Percentiles rank a stretch among this genome's conserved stretches.
Conservation (phyloP, 148 eudicot species). For the Silene conica region DNA sequence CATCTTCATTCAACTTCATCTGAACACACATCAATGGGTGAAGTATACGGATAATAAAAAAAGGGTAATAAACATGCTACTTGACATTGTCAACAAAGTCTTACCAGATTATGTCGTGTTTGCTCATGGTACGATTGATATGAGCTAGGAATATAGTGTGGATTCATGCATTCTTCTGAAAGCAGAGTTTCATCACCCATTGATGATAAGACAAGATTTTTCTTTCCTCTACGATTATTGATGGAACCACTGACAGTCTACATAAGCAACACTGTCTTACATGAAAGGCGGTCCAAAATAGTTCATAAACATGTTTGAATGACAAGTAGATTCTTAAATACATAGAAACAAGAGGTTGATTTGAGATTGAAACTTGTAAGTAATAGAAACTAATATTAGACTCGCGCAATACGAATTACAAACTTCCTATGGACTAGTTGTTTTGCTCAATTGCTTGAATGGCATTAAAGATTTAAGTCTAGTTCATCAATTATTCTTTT, state of each 20-base stretch:
- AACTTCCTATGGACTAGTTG: not conserved
- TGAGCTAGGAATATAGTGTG: constrained; percentile 50
- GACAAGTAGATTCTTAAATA: not conserved
- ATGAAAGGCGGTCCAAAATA: not conserved
- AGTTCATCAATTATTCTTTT: not conserved
- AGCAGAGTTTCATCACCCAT: constrained; percentile 85
- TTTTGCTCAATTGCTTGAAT: not conserved
- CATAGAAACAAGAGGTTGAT: not conserved
- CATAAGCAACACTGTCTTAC: not conserved
- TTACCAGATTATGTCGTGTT: constrained; percentile 81
- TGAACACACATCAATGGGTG: constrained; percentile 28
- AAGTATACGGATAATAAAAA: constrained; percentile 9
- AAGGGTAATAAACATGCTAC: constrained; percentile 11
- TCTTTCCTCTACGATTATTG: constrained; percentile 76
- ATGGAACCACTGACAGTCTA: constrained; percentile 54
- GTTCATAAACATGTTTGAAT: not conserved
- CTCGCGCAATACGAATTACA: not conserved
- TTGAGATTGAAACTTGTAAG: not conserved
- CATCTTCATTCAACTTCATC: constrained; percentile 87
- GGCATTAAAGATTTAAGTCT: not conserved
- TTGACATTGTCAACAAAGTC: constrained; percentile 13
- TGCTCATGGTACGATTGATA: constrained; percentile 74
- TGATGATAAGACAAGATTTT: constrained; percentile 76
- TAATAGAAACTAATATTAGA: not conserved
- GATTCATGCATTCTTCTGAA: constrained; percentile 64